A percentile compares a stretch with the other conserved stretches of the same genome.
Evolutionary conservation across 2,329 filamentous ascomycete species (phyloP).

Genomic region (Colletotrichum acutatum): DNA sequence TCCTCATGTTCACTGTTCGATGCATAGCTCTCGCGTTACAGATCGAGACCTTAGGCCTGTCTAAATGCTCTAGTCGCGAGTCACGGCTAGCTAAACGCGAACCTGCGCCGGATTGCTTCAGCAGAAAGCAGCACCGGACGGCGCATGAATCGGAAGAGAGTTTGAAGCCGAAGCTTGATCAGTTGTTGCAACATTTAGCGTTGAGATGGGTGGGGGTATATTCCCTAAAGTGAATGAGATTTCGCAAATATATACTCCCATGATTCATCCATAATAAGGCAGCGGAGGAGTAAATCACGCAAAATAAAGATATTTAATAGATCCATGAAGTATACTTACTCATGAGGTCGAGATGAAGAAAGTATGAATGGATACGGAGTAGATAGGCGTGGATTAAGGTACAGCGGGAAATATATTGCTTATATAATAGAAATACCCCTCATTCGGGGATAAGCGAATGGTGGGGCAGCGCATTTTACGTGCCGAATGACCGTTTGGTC

Average conservation of each 20-base stretch:
- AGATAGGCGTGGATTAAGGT: neutral
- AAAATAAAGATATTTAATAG: too few species aligned
- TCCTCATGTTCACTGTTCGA: neutral
- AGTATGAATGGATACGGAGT: neutral
- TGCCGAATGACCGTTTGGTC: slow-evolving; percentile 19
- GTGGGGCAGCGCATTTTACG: slow-evolving; percentile 21
- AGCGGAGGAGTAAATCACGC: too few species aligned
- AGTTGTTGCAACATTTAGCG: neutral
- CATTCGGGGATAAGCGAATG: slow-evolving; percentile 20
- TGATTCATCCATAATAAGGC: too few species aligned
- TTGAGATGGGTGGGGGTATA: neutral
- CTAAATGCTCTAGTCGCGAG: neutral
- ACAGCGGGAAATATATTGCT: neutral
- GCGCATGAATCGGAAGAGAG: slow-evolving; percentile 5
- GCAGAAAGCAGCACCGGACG: neutral
- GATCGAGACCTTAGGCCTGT: neutral
- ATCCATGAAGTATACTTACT: too few species aligned
- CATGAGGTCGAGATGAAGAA: neutral
- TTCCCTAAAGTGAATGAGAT: too few species aligned
- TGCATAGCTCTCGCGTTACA: neutral
- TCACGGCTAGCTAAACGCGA: neutral
- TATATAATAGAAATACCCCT: slow-evolving; percentile 27
- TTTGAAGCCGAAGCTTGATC: slow-evolving; percentile 3
- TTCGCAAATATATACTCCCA: neutral
- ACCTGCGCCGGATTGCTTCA: neutral